Conservation (phyloP, 768 basidiomycete species). For the Tulasnella sp. region DNA sequence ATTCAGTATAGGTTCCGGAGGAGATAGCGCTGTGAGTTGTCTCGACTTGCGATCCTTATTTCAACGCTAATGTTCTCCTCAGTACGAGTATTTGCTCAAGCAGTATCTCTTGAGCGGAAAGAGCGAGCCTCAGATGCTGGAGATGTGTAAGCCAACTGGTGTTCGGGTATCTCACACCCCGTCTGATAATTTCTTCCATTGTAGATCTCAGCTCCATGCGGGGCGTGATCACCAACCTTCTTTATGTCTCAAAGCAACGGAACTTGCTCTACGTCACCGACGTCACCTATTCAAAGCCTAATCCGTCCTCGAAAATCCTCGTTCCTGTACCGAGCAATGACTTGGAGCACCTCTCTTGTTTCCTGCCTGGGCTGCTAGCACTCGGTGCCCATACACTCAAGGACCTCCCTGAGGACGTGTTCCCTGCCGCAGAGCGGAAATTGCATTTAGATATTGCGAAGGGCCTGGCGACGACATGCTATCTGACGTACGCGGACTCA, state of each 20-base stretch:
- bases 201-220: conserved; percentile 30
- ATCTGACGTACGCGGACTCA: conserved; percentile 66
- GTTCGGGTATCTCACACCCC: background rate
- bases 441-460: conserved; percentile 71
- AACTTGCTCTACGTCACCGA: conserved; percentile 67
- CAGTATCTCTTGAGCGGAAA: conserved; percentile 64
- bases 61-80: background rate
- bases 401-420: conserved; percentile 49
- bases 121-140: conserved; percentile 55
- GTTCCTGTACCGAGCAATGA: conserved; percentile 32
- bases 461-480: conserved; percentile 68
- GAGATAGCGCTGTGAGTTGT: conserved; percentile 25
- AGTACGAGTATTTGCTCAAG: conserved; percentile 72
- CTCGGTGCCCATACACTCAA: conserved; percentile 55
- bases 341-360: conserved; percentile 77
- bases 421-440: conserved; percentile 50
- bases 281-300: conserved; percentile 30
- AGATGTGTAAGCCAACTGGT: conserved; percentile 54
- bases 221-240: conserved; percentile 42
- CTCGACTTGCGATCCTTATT: background rate
- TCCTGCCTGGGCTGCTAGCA: conserved; percentile 70
- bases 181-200: conserved; percentile 4
- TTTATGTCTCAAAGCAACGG: conserved; percentile 62
- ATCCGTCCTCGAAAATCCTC: conserved; percentile 33
- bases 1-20: conserved; percentile 2